Base-by-base conservation (phyloP, 805 yeast genomes). In the Saccharomycopsis fodiens region DNA sequence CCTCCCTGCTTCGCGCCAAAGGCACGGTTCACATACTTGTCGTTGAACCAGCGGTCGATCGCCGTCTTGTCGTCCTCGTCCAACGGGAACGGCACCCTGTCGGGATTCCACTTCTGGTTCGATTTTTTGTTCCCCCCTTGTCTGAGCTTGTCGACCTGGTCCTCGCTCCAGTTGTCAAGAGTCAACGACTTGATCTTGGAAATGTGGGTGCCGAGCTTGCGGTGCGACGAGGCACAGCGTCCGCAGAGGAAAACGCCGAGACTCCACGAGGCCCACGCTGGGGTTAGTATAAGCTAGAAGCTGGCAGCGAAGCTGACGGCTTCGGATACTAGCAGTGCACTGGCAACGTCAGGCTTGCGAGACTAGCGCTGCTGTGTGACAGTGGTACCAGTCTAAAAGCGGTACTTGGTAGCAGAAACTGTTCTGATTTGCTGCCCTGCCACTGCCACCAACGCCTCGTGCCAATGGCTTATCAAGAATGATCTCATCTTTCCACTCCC, bases 141-240 rank as follows among this genome's bases (percentile, higher is more conserved):
- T 27, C 54, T 52, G 48, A 55, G 57, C n/a, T 41, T 45, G 19
- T 71, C 75, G 23, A 85, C 54, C 56, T 86, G 86, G 4, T 66
- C 67, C 3, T 59, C 59, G 1, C 69, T 54, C 95, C 95, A 86
- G 3, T 67, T 62, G 54, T 86, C 95, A 58, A 82, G 67, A 3
- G 88, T 78, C 44, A 86, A 65, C 0, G 89, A 81, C 56, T 83
- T 84, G 5, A 85, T 85, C 42, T 68, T 64, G 3, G 89, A 79
- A 10, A 80, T 62, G 35, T 77, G 78, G 1, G 69, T 55, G 0
- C 87, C 85, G 36, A 85, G 66, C 46, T 74, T 73, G 50, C 86
- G 68, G 61, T 86, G 95, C 29, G 79, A 70, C 3, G 85, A 77
- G 6, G 94, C 91, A 70, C 95, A 86, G 53, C 93, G 67, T 13